phyloP scores from a whole-genome alignment of 345 rosid species.

The Alliaria petiolata region DNA sequence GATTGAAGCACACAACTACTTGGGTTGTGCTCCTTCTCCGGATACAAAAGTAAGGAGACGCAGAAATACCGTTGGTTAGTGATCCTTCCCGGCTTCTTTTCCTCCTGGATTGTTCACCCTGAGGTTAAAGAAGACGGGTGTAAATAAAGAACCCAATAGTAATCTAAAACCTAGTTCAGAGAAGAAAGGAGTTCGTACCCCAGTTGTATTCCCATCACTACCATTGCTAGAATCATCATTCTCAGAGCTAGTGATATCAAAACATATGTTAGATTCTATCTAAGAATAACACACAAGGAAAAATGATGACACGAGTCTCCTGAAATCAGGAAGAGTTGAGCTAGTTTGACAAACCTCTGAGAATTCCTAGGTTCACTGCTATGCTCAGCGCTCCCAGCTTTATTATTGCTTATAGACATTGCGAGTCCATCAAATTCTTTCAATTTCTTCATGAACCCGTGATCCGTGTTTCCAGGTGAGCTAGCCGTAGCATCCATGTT shows the following conservation, averaged over 20 bases:
- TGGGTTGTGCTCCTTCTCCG: neutral
- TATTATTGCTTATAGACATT: slow-evolving; percentile 65
- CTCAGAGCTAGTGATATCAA: slow-evolving; percentile 44
- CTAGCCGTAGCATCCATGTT: slow-evolving; percentile 56
- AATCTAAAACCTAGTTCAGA: no score
- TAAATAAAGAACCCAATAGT: slow-evolving; percentile 2
- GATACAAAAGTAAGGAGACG: neutral
- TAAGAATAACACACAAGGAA: no score
- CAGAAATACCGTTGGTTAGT: slow-evolving; percentile 46
- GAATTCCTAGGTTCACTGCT: slow-evolving; percentile 47
- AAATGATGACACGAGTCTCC: neutral
- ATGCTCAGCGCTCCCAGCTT: slow-evolving; percentile 44
- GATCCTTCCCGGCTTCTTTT: slow-evolving; percentile 66
- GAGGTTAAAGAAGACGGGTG: slow-evolving; percentile 10
- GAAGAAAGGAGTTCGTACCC: slow-evolving; percentile 42
- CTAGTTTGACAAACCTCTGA: slow-evolving; percentile 52
- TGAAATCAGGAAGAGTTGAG: neutral
- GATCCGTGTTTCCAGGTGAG: slow-evolving; percentile 54
- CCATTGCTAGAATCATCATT: slow-evolving; percentile 68
- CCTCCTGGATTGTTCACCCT: slow-evolving; percentile 55
- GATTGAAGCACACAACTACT: neutral
- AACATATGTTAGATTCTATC: neutral
- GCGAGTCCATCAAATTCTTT: slow-evolving; percentile 84
- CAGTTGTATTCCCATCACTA: slow-evolving; percentile 59
- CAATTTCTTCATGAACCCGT: slow-evolving; percentile 70